Conservation (phyloP, 2,329 filamentous ascomycete genomes). For the Exutisphaerella laricina region DNA sequence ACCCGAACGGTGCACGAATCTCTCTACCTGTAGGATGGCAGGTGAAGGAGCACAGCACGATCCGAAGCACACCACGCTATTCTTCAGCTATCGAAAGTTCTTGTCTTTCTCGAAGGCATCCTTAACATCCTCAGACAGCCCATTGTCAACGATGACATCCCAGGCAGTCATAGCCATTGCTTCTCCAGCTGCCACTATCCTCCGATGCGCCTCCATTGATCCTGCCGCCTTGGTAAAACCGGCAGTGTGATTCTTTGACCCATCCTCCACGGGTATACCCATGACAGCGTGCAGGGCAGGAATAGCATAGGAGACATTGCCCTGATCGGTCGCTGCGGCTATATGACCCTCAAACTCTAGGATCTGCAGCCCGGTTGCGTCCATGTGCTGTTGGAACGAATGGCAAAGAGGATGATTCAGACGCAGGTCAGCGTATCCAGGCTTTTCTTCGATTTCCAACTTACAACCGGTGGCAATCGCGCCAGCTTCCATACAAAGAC, state of each 20-base stretch:
- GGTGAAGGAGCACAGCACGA: too few species aligned
- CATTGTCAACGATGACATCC: slow-evolving; percentile 4
- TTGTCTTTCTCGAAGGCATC: slow-evolving; percentile 5
- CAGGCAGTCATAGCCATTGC: slow-evolving; percentile 10
- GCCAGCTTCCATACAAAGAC: slow-evolving; percentile 10
- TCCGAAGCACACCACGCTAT: too few species aligned
- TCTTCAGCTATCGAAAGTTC: not conserved
- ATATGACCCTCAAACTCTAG: slow-evolving; percentile 7
- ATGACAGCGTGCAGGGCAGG: slow-evolving; percentile 9
- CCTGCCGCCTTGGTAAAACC: slow-evolving; percentile 8
- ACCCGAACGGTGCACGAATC: too few species aligned
- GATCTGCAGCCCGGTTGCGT: slow-evolving; percentile 2
- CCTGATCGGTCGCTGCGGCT: slow-evolving; percentile 8
- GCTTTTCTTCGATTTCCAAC: slow-evolving; percentile 6
- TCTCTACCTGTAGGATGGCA: too few species aligned
- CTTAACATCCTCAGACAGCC: slow-evolving; percentile 13
- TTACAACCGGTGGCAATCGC: slow-evolving; percentile 9
- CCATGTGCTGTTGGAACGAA: slow-evolving; percentile 8
- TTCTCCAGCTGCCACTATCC: slow-evolving; percentile 3
- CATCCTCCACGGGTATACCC: slow-evolving; percentile 5
- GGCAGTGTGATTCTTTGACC: slow-evolving; percentile 6
- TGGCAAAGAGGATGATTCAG: slow-evolving; percentile 8
- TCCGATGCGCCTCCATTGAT: slow-evolving; percentile 1
- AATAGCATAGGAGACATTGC: slow-evolving; percentile 7
- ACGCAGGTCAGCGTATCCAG: slow-evolving; percentile 8